Evolutionary conservation across 257 asterid species (phyloP).

Genomic region (Capsicum pubescens): DNA sequence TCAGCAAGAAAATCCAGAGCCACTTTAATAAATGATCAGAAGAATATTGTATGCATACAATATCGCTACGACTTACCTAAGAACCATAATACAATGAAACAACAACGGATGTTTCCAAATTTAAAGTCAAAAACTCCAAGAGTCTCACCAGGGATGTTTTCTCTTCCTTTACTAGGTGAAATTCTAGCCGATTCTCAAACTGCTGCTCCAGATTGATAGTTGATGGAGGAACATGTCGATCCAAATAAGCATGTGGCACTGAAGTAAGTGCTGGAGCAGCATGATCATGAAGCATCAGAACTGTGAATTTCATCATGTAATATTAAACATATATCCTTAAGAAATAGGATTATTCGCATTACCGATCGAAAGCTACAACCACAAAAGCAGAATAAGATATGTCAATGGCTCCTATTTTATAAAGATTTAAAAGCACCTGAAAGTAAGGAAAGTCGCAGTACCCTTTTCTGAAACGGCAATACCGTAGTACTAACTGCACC

Average conservation of each 20-base stretch:
- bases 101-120: neutral
- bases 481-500: neutral
- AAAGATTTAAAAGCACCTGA: neutral
- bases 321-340: constrained; percentile 26
- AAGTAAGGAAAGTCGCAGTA: neutral
- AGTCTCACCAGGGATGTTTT: constrained; percentile 52
- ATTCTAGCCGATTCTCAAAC: constrained; percentile 45
- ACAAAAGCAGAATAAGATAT: neutral
- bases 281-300: constrained; percentile 69
- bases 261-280: constrained; percentile 54
- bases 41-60: neutral
- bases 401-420: neutral
- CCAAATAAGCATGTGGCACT: constrained; percentile 52
- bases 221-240: constrained; percentile 57
- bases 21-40: constrained; percentile 33
- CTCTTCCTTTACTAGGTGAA: constrained; percentile 52
- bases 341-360: constrained; percentile 17
- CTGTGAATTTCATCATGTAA: constrained; percentile 51
- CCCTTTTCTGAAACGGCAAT: constrained; percentile 1
- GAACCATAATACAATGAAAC: constrained; percentile 22
- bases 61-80: neutral
- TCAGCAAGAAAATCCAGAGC: constrained; percentile 30
- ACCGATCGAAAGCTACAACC: neutral
- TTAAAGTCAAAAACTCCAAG: neutral
- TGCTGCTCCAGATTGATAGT: constrained; percentile 60